phyloP scores from a whole-genome alignment of 768 basidiomycete species.

The Phanerochaete carnosa region DNA sequence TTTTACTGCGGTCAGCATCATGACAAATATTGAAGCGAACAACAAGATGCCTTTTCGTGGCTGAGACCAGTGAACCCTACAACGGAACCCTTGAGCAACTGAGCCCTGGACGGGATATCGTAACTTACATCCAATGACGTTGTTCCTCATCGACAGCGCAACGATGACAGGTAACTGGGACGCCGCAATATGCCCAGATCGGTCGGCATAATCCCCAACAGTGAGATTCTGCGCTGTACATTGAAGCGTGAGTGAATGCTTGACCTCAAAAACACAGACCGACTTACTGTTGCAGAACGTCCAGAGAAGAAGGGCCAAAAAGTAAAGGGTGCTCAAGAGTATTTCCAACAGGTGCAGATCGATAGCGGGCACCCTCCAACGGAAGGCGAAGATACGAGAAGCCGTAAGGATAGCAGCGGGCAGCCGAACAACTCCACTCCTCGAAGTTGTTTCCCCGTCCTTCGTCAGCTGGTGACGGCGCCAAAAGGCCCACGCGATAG shows the following conservation, averaged over 20 bases:
- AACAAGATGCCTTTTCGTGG: slow-evolving; percentile 39
- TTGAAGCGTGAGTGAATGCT: not conserved
- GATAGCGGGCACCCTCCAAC: slow-evolving; percentile 23
- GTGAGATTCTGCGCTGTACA: slow-evolving; percentile 9
- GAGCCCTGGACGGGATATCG: not conserved
- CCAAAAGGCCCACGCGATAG: slow-evolving; percentile 17
- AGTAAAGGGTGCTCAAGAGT: slow-evolving; percentile 23
- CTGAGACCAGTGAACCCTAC: slow-evolving; percentile 49
- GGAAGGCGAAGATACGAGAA: slow-evolving; percentile 25
- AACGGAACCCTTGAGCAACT: not conserved
- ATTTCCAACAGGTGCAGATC: slow-evolving; percentile 26
- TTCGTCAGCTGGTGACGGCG: slow-evolving; percentile 10
- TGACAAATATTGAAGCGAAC: not conserved
- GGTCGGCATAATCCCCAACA: slow-evolving; percentile 20
- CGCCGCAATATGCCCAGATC: slow-evolving; percentile 40
- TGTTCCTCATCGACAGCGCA: slow-evolving; percentile 53
- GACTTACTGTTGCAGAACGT: slow-evolving; percentile 28
- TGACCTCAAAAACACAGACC: not conserved
- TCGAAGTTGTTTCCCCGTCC: not conserved
- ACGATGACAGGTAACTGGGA: slow-evolving; percentile 48
- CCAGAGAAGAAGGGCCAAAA: slow-evolving; percentile 26
- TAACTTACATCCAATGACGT: slow-evolving; percentile 39
- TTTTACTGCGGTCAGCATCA: not conserved
- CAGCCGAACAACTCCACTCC: slow-evolving; percentile 13
- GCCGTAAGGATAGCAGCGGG: slow-evolving; percentile 25